Percentiles rank a stretch among this genome's conserved stretches.
These are phyloP conservation scores for Zygosaccharomyces bailii DNA, from an alignment of 805 yeast genomes.

Conservation along the genomic window DNA sequence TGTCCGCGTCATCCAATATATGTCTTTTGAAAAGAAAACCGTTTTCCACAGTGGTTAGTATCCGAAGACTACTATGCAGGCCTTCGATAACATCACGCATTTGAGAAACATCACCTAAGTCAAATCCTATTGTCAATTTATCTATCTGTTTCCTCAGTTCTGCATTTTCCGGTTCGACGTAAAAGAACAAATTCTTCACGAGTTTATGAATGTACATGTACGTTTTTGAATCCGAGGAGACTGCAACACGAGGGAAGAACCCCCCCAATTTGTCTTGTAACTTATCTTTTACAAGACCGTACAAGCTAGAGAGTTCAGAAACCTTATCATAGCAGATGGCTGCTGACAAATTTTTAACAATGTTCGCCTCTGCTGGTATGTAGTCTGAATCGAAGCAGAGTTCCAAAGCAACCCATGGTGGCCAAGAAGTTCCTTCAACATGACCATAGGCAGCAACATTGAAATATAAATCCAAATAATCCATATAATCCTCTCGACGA, in stretches of 20 bases:
- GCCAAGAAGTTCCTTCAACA: slow-evolving; percentile 54
- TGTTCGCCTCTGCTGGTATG: slow-evolving; percentile 43
- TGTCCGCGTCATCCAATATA: slow-evolving; percentile 47
- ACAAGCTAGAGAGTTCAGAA: slow-evolving; percentile 41
- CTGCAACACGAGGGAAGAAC: slow-evolving; percentile 65
- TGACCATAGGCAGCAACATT: slow-evolving; percentile 61
- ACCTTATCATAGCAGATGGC: slow-evolving; percentile 58
- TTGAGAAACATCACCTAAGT: slow-evolving; percentile 56
- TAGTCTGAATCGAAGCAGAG: slow-evolving; percentile 54
- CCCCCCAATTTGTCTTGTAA: slow-evolving; percentile 50
- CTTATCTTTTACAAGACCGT: slow-evolving; percentile 27
- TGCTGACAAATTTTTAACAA: slow-evolving; percentile 63
- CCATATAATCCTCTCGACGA: slow-evolving; percentile 45
- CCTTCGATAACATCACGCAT: slow-evolving; percentile 45
- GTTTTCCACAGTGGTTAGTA: slow-evolving; percentile 41
- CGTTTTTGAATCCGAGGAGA: slow-evolving; percentile 70
- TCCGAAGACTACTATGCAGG: slow-evolving; percentile 48
- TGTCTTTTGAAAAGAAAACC: slow-evolving; percentile 50
- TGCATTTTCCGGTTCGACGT: slow-evolving; percentile 67
- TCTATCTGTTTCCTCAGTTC: slow-evolving; percentile 56
- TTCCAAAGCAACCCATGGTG: slow-evolving; percentile 84
- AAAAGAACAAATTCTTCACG: slow-evolving; percentile 59
- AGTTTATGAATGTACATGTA: slow-evolving; percentile 65
- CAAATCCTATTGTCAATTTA: slow-evolving; percentile 65
- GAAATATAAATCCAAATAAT: slow-evolving; percentile 43